Conservation (phyloP, 1,284 basidiomycete genomes). For the Rhodotorula sp. region DNA sequence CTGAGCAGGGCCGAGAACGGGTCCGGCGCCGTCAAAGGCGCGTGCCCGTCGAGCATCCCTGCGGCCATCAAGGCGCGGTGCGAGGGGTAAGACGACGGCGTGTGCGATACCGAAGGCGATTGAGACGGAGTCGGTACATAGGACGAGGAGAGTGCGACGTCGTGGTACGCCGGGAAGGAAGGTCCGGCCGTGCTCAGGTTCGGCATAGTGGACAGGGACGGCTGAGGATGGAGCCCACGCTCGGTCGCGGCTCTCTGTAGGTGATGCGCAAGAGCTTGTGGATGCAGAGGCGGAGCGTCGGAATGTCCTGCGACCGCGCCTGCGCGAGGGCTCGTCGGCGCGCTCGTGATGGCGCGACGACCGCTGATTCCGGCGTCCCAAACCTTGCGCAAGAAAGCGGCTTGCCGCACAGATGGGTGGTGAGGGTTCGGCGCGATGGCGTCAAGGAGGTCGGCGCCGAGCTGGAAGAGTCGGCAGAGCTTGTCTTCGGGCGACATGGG, state of each 20-base stretch:
- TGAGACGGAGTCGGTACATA: not conserved
- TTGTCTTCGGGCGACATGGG: slow-evolving; percentile 29
- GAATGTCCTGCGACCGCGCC: no score
- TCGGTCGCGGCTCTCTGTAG: not conserved
- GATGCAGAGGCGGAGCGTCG: not conserved
- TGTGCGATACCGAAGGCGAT: not conserved
- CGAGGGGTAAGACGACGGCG: not conserved
- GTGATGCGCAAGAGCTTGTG: not conserved
- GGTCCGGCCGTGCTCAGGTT: not conserved
- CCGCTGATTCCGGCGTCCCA: slow-evolving; percentile 35
- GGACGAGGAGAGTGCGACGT: not conserved
- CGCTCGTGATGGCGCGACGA: slow-evolving; percentile 23
- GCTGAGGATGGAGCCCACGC: not conserved
- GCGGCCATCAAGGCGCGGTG: not conserved
- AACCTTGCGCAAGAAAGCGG: slow-evolving; percentile 37
- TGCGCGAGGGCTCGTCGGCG: slow-evolving; percentile 22
- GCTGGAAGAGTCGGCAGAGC: slow-evolving; percentile 37
- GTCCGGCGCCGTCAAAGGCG: slow-evolving; percentile 7
- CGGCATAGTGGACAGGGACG: not conserved
- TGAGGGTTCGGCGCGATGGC: slow-evolving; percentile 31
- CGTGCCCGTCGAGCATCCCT: not conserved
- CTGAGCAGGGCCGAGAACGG: slow-evolving; percentile 32
- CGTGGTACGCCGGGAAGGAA: no score
- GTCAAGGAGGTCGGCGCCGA: slow-evolving; percentile 39
- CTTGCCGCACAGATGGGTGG: slow-evolving; percentile 36